Evolutionary conservation across 1,284 basidiomycete species (phyloP), one percentile per base, ranked within the genome.

Genomic region (Leucoagaricus sp.): DNA sequence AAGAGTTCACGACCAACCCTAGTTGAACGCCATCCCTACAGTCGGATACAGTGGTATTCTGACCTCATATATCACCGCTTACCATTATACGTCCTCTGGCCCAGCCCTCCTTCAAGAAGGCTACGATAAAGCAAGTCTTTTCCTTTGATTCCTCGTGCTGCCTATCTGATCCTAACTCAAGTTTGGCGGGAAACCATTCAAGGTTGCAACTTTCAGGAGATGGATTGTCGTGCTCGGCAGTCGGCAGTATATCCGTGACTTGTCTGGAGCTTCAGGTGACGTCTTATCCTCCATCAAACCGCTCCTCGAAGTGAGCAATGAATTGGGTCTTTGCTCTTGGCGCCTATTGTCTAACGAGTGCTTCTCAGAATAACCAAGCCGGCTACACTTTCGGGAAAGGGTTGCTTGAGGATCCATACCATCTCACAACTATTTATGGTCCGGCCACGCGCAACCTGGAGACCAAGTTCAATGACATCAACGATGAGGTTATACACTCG

Each of bases 31-130:
- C 2, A 53, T 66, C n/a, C 65, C 62, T 1, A 49, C 58, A 13
- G 36, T 66, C 26, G 65, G 65, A 6, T 33, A 23, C 21, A 61
- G 62, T 15, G 62, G 62, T 7, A 26, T 60, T 3, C 17, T 65
- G 13, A 55, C 56, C 5, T 67, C 65, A 1, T 67, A 67, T 31
- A 56, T 63, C 5, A 63, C 62, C 2, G 61, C 65, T n/a, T 54
- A 46, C n/a, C 40, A 63, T 38, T 64, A 58, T 44, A 45, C 63
- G 12, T 47, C 51, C 26, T 49, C 62, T 25, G 62, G 52, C 4
- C 58, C 38, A 3, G 55, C 54, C 3, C 31, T 67, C n/a, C 52
- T 64, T 15, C 57, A 66, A 49, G 63, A 66, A 51, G 67, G 64
- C 3, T 65, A 62, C 38, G 38, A 59, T 0, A 62, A 62, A 57